phyloP scores from a whole-genome alignment of 768 basidiomycete genomes.

The Lactifluus echinatus region DNA sequence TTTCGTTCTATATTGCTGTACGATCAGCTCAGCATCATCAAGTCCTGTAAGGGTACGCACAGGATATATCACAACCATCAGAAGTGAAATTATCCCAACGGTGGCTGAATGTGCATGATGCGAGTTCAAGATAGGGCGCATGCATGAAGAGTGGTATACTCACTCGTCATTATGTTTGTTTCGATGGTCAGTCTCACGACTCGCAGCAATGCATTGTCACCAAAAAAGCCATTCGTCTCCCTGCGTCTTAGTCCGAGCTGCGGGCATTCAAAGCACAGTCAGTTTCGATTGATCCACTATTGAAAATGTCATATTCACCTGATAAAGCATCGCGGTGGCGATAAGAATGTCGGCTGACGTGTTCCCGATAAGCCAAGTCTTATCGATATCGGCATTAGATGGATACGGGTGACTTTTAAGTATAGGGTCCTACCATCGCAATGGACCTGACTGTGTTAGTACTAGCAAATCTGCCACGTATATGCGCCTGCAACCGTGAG shows the following conservation, averaged over 20 bases:
- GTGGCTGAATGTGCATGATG: background rate
- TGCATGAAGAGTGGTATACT: background rate
- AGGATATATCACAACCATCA: background rate
- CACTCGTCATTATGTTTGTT: slow-evolving; percentile 21
- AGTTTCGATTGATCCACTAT: background rate
- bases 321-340: background rate
- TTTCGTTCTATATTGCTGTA: background rate
- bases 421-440: background rate
- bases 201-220: slow-evolving; percentile 6
- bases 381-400: background rate
- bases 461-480: background rate
- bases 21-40: background rate
- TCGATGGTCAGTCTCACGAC: slow-evolving; percentile 24
- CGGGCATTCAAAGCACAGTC: background rate
- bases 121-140: too few species aligned
- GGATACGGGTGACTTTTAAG: background rate
- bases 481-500: background rate
- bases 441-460: background rate
- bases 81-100: background rate
- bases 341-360: background rate
- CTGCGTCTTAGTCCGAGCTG: background rate
- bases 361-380: slow-evolving; percentile 5
- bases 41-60: background rate
- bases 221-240: background rate
- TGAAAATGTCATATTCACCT: background rate